Evolutionary conservation across 257 asterid genomes (phyloP).

Genomic region (Solanum etuberosum): DNA sequence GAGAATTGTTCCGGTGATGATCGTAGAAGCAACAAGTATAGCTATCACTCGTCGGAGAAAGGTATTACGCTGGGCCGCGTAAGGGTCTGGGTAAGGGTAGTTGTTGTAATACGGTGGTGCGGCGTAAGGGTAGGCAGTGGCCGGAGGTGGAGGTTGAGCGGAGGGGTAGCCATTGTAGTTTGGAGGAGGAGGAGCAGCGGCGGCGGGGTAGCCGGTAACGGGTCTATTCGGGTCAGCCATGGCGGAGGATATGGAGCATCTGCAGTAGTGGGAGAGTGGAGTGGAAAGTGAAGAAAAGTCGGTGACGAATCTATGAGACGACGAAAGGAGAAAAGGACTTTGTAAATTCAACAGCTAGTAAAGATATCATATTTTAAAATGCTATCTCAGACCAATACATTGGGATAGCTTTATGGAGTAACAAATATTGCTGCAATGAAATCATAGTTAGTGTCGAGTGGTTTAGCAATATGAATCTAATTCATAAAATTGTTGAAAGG

Average conservation of each 20-base stretch:
- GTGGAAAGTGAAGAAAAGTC: background rate
- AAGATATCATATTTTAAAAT: too few species aligned
- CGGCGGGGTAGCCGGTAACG: slow-evolving; percentile 74
- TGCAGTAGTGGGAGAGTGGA: background rate
- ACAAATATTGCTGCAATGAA: too few species aligned
- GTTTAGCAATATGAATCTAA: too few species aligned
- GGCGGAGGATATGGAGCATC: background rate
- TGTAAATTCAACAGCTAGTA: background rate
- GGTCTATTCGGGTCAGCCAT: slow-evolving; percentile 64
- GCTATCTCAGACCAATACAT: too few species aligned
- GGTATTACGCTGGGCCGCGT: slow-evolving; percentile 43
- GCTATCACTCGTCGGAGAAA: slow-evolving; percentile 66
- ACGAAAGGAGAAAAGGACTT: background rate
- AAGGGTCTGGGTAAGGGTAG: slow-evolving; percentile 28
- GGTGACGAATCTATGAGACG: background rate
- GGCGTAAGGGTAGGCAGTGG: slow-evolving; percentile 43
- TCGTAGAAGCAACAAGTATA: slow-evolving; percentile 30
- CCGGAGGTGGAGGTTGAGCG: slow-evolving; percentile 25
- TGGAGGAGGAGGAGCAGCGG: background rate
- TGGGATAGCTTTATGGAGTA: too few species aligned
- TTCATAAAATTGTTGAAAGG: too few species aligned
- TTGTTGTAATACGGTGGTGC: slow-evolving; percentile 28
- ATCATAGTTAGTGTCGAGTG: too few species aligned
- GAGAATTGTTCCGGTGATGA: slow-evolving; percentile 43
- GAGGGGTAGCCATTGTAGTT: slow-evolving; percentile 32